Base-by-base conservation (phyloP, 2,329 filamentous ascomycete species). In the Cercospora zeina region DNA sequence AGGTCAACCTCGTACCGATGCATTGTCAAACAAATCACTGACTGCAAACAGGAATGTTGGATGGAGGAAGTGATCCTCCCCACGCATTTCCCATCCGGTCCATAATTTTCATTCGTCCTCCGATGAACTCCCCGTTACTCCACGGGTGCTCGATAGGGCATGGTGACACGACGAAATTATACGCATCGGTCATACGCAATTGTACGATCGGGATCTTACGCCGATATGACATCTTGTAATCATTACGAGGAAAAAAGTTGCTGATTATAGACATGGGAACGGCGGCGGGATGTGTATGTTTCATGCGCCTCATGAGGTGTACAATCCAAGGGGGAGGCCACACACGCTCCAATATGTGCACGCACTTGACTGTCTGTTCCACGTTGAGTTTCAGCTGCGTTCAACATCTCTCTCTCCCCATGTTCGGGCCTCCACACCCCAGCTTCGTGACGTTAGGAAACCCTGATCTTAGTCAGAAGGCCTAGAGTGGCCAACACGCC, bases 21-120 rank as follows among this genome's bases (percentile, higher is more conserved):
- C 27, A 11, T 51, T 1, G 47, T n/a, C 24, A 27, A 6, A 16
- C 11, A 45, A 24, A 27, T 27, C 55, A 36, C 65, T 67, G 54
- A 67, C 49, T 24, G 8, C 3, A 24, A 27, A 24, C 51, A 67
- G 65, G 69, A 87, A 87, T 68, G 85, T 87, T 50, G 85, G 85
- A 19, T 87, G 85, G 85, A 77, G 82, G 64, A 80, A 81, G 67
- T 83, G 72, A 80, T 21, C 1, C 16, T 21, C 14, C 27, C 54
- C 1, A 31, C 16, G n/a, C 19, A 4, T 21, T 24, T 19, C 31
- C 14, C 13, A 16, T 10, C n/a, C 19, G 16, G 4, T 11, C 10
- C 39, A 21, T 21, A 21, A 3, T 27, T 2, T 45, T 24, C 4
- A 42, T 13, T 10, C 39, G 16, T 45, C 21, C 39, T 45, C 5